Percentiles rank a stretch among this genome's conserved stretches.
Evolutionary conservation across 176 grass and related monocot species (phyloP).

Genomic region (Alopecurus myosuroides): DNA sequence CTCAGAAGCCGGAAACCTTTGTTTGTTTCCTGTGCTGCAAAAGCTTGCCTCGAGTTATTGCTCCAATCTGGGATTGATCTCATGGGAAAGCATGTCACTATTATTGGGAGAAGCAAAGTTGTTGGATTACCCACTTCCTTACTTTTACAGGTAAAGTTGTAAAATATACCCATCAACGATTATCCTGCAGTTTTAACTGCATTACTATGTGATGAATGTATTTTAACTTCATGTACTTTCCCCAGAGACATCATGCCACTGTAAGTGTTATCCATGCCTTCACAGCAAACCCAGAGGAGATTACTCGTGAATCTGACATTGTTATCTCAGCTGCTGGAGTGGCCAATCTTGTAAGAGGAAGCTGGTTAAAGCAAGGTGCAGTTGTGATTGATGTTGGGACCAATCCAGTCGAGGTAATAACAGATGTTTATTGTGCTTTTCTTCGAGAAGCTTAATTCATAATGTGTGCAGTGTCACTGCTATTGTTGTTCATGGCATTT

Average conservation of each 20-base stretch:
- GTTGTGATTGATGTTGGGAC: conserved; percentile 97
- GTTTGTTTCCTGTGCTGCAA: conserved; percentile 88
- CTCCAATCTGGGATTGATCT: conserved; percentile 63
- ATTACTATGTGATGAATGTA: neutral
- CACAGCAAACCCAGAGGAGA: conserved; percentile 70
- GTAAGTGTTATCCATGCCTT: conserved; percentile 92
- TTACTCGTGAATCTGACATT: conserved; percentile 83
- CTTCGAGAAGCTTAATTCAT: neutral
- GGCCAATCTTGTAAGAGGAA: conserved; percentile 81
- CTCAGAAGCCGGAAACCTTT: conserved; percentile 66
- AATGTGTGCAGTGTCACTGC: neutral
- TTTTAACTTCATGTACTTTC: neutral
- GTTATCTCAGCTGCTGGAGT: conserved; percentile 94
- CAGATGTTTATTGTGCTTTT: neutral
- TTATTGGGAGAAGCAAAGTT: conserved; percentile 95
- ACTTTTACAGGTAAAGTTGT: conserved; percentile 64
- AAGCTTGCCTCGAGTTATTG: conserved; percentile 78
- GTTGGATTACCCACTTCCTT: conserved; percentile 89
- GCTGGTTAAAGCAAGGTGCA: conserved; percentile 80
- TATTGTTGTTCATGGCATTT: neutral
- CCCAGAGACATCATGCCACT: conserved; percentile 87
- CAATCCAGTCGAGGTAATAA: conserved; percentile 78
- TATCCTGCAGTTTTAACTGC: neutral
- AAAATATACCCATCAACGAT: neutral
- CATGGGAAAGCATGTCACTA: conserved; percentile 77